phyloP scores from a whole-genome alignment of 129 eudicot genomes.

The Cynara cardunculus region DNA sequence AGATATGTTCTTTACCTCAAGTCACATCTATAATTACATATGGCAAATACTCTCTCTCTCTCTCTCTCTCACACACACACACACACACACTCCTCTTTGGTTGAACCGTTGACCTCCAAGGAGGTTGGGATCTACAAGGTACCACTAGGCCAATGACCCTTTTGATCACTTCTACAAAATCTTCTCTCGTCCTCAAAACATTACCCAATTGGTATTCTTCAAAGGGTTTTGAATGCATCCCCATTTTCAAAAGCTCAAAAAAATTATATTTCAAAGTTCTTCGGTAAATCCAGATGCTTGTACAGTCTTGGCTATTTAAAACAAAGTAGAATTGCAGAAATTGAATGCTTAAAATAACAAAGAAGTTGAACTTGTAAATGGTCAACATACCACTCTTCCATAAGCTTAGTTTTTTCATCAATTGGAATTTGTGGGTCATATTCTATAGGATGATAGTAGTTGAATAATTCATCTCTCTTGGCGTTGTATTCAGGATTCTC shows the following conservation, averaged over 20 bases:
- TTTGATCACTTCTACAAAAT: neutral
- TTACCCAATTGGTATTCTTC: neutral
- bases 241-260: neutral
- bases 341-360: neutral
- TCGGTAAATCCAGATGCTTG: neutral
- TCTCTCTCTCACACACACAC: no score
- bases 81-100: no score
- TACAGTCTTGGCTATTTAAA: neutral
- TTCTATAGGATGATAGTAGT: slow-evolving; percentile 81
- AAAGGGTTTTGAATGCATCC: neutral
- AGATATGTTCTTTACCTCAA: no score
- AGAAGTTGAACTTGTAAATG: neutral
- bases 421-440: slow-evolving; percentile 64
- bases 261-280: neutral
- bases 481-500: slow-evolving; percentile 64
- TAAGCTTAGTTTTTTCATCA: slow-evolving; percentile 76
- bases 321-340: neutral
- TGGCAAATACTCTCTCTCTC: no score
- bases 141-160: neutral
- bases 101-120: no score
- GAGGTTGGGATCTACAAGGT: no score
- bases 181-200: neutral
- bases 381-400: slow-evolving; percentile 79
- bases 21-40: neutral
- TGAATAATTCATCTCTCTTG: slow-evolving; percentile 73